A percentile compares a stretch with the other conserved stretches of the same genome.
Conservation (phyloP, 257 asterid genomes). For the Petunia axillaris region DNA sequence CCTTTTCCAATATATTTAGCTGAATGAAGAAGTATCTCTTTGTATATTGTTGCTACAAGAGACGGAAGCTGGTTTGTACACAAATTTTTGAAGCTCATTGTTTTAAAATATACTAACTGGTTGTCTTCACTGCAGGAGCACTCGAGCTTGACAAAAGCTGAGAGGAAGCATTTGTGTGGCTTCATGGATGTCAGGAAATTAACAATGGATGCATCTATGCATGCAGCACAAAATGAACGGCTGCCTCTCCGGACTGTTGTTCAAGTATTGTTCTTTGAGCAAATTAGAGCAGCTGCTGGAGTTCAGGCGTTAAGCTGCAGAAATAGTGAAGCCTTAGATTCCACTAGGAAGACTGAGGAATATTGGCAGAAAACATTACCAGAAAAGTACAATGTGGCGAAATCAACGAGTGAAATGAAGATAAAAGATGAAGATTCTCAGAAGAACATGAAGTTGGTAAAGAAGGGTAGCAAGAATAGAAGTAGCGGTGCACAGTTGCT, state of each 20-base stretch:
- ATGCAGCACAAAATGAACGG: slow-evolving; percentile 88
- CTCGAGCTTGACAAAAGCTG: slow-evolving; percentile 60
- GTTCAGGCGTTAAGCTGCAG: slow-evolving; percentile 39
- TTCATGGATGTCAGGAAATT: slow-evolving; percentile 76
- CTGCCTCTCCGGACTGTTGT: slow-evolving; percentile 85
- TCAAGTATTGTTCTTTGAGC: slow-evolving; percentile 80
- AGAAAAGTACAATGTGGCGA: slow-evolving; percentile 48
- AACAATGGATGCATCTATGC: slow-evolving; percentile 70
- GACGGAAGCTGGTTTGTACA: not conserved
- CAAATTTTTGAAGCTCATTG: not conserved
- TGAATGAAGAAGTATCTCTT: not conserved
- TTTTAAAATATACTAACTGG: not conserved
- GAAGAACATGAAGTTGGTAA: slow-evolving; percentile 45
- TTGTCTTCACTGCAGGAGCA: slow-evolving; percentile 55
- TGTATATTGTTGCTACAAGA: not conserved
- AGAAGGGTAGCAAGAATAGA: slow-evolving; percentile 56
- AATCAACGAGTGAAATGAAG: slow-evolving; percentile 54
- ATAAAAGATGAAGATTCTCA: slow-evolving; percentile 49
- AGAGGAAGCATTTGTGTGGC: slow-evolving; percentile 72
- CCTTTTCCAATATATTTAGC: not conserved
- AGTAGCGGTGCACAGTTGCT: slow-evolving; percentile 60
- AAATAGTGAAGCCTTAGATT: slow-evolving; percentile 35
- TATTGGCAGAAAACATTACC: slow-evolving; percentile 48
- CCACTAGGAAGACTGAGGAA: slow-evolving; percentile 42
- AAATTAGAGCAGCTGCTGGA: slow-evolving; percentile 61